Evolutionary conservation across 148 eudicot genomes (phyloP).

Genomic region (Diospyros kaki): DNA sequence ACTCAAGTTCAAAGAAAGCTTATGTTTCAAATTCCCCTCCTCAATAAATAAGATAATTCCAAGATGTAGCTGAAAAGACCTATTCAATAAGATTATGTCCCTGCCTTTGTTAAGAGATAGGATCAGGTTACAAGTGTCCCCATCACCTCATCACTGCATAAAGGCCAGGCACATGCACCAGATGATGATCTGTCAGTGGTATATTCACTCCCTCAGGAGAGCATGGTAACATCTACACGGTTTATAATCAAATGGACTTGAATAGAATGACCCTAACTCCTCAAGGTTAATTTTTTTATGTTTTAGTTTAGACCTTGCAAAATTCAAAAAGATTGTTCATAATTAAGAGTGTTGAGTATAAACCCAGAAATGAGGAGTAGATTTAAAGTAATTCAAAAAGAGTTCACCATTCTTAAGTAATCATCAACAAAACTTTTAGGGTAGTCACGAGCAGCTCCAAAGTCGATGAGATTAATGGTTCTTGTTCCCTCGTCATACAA

Average conservation of each 20-base stretch:
- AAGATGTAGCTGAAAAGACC: neutral
- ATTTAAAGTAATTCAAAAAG: conserved; percentile 10
- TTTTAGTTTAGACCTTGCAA: neutral
- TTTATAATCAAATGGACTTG: neutral
- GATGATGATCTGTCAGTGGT: neutral
- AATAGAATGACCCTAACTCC: neutral
- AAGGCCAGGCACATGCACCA: neutral
- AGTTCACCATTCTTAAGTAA: conserved; percentile 80
- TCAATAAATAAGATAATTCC: neutral
- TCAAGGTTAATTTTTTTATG: neutral
- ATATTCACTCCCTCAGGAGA: neutral
- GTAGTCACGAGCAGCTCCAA: conserved; percentile 90
- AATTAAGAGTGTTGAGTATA: neutral
- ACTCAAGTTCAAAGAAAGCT: neutral
- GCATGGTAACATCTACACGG: neutral
- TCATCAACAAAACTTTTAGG: conserved; percentile 82
- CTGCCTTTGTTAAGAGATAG: neutral
- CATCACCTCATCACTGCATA: neutral
- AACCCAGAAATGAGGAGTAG: neutral
- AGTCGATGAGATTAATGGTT: conserved; percentile 82
- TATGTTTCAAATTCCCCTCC: neutral
- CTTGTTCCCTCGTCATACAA: conserved; percentile 59
- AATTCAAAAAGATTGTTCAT: neutral
- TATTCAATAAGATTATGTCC: neutral
- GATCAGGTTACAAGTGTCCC: too few species aligned